Conservation (phyloP, 148 eudicot species). For the Camellia lanceoleosa region DNA sequence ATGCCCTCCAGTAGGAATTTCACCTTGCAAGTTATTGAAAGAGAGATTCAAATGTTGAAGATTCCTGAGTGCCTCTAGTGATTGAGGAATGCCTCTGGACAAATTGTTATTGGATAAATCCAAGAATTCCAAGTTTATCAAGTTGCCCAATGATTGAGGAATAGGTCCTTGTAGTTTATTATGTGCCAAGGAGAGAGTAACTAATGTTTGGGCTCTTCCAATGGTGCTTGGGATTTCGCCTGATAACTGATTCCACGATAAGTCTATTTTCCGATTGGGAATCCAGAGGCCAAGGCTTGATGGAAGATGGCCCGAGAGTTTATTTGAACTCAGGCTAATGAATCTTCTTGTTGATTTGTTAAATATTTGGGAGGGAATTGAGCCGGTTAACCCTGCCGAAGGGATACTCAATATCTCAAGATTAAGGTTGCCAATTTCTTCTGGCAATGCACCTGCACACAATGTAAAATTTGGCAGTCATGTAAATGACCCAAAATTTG, state of each 20-base stretch:
- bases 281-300: background rate
- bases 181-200: no score
- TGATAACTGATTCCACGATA: constrained; percentile 29
- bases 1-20: no score
- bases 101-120: constrained; percentile 30
- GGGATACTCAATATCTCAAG: no score
- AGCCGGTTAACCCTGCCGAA: no score
- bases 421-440: no score
- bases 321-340: constrained; percentile 26
- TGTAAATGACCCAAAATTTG: background rate
- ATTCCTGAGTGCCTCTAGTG: constrained; percentile 19
- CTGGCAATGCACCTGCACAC: no score
- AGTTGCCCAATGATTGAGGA: constrained; percentile 24
- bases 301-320: constrained; percentile 12
- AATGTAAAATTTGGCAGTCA: no score
- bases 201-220: background rate
- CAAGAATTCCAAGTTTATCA: constrained; percentile 23
- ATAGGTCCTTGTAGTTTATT: constrained; percentile 26
- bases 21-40: no score
- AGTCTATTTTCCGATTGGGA: constrained; percentile 15
- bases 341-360: no score
- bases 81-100: constrained; percentile 31
- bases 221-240: constrained; percentile 30
- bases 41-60: background rate
- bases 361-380: no score